Evolutionary conservation across 768 basidiomycete genomes (phyloP).

Genomic region (Podaxis carcinomalis): DNA sequence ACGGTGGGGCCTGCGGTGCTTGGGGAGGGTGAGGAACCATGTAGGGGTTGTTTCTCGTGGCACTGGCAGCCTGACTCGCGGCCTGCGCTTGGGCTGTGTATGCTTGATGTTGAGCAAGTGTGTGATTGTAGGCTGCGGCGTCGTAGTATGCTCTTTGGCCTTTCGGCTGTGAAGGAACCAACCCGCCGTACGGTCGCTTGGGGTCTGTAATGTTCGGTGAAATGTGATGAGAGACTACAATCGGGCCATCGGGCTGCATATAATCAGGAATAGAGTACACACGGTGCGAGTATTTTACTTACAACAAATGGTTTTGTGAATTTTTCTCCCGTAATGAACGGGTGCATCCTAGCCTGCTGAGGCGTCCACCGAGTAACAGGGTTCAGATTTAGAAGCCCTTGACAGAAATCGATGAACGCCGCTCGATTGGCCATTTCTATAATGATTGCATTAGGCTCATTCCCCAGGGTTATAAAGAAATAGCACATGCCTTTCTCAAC

Average conservation of each 20-base stretch:
- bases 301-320: constrained; percentile 84
- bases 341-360: constrained; percentile 92
- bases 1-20: constrained; percentile 21
- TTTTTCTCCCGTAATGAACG: constrained; percentile 98
- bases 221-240: constrained; percentile 22
- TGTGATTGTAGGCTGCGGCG: constrained; percentile 92
- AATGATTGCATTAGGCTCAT: constrained; percentile 3
- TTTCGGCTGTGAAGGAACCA: constrained; percentile 86
- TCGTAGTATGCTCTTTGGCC: constrained; percentile 85
- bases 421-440: constrained; percentile 92
- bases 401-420: constrained; percentile 97
- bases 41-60: constrained; percentile 74
- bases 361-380: constrained; percentile 97
- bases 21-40: constrained; percentile 49
- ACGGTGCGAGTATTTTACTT: constrained; percentile 23
- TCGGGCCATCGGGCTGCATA: constrained; percentile 50
- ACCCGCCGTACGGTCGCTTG: constrained; percentile 89
- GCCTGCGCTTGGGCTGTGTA: constrained; percentile 85
- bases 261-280: background rate
- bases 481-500: constrained; percentile 76
- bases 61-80: constrained; percentile 65
- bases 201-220: constrained; percentile 46
- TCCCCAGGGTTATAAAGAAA: constrained; percentile 2
- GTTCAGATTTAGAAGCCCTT: constrained; percentile 90
- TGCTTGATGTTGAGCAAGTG: constrained; percentile 89